phyloP scores from a whole-genome alignment of 768 basidiomycete species.

The Roridomyces roridus region DNA sequence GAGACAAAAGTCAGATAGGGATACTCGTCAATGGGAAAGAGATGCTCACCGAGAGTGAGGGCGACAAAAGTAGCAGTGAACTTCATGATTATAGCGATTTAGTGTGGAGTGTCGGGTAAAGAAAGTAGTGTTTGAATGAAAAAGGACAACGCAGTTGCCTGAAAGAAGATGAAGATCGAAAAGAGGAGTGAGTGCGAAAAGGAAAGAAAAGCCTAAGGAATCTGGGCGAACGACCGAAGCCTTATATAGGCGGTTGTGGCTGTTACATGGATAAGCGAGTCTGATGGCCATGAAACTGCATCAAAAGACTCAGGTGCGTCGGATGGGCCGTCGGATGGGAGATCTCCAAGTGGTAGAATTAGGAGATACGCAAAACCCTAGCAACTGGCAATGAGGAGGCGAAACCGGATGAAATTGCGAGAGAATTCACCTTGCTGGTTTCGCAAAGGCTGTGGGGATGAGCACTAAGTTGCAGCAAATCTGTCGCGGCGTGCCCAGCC shows the following conservation, averaged over 20 bases:
- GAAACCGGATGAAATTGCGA: not conserved
- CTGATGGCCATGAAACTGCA: too few species aligned
- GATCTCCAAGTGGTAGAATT: too few species aligned
- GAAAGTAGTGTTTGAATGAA: constrained; percentile 2
- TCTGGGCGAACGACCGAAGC: too few species aligned
- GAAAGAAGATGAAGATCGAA: not conserved
- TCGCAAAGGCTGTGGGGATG: too few species aligned
- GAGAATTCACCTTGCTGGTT: too few species aligned
- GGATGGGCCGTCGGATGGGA: too few species aligned
- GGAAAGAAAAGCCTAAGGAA: not conserved
- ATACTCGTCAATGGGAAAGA: not conserved
- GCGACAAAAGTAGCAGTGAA: constrained; percentile 21
- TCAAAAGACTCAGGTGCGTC: too few species aligned
- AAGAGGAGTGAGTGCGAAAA: not conserved
- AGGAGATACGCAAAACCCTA: too few species aligned
- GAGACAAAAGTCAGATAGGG: not conserved
- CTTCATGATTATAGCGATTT: constrained; percentile 12
- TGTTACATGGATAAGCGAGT: too few species aligned
- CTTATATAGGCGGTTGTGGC: too few species aligned
- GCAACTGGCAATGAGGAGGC: not conserved
- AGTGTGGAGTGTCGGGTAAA: not conserved
- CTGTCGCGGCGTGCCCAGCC: too few species aligned
- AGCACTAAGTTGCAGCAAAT: too few species aligned
- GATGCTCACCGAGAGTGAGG: constrained; percentile 9
- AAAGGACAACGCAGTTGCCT: constrained; percentile 22